A percentile compares a stretch with the other conserved stretches of the same genome.
Evolutionary conservation across 345 rosid species (phyloP).

Genomic region (Trapa bicornis): DNA sequence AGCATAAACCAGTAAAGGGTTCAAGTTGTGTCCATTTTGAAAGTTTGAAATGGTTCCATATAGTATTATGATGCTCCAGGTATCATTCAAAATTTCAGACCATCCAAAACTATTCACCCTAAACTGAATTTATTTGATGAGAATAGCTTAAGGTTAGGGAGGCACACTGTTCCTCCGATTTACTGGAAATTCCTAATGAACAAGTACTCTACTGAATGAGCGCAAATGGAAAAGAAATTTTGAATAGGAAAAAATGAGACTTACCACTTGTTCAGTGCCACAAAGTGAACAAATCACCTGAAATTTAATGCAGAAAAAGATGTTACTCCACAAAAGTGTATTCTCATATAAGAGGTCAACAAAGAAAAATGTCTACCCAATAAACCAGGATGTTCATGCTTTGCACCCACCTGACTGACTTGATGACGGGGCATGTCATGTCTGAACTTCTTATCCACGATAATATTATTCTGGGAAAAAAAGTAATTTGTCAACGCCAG

Average conservation of each 20-base stretch:
- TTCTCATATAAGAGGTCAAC: neutral
- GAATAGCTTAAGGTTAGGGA: neutral
- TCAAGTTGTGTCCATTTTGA: too few species aligned
- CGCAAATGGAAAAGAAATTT: neutral
- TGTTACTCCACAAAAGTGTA: neutral
- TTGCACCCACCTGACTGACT: slow-evolving; percentile 38
- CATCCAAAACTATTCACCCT: too few species aligned
- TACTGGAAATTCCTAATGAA: neutral
- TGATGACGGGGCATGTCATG: slow-evolving; percentile 81
- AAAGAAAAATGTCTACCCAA: neutral
- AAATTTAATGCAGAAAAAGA: slow-evolving; percentile 3
- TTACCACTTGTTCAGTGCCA: slow-evolving; percentile 80
- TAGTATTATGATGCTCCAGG: too few species aligned
- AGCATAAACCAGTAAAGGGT: too few species aligned
- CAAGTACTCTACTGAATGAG: neutral
- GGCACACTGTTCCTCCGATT: neutral
- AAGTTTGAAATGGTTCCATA: too few species aligned
- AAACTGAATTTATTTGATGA: neutral
- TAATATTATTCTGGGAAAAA: slow-evolving; percentile 45
- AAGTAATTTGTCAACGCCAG: neutral
- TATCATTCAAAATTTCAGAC: too few species aligned
- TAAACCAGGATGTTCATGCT: neutral
- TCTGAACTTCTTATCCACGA: slow-evolving; percentile 40
- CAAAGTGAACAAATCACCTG: slow-evolving; percentile 76
- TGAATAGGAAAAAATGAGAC: neutral